A percentile compares a stretch with the other conserved stretches of the same genome.
These are phyloP conservation scores for Termitomyces sp. DNA, from an alignment of 768 basidiomycete genomes.

Conservation along the genomic window DNA sequence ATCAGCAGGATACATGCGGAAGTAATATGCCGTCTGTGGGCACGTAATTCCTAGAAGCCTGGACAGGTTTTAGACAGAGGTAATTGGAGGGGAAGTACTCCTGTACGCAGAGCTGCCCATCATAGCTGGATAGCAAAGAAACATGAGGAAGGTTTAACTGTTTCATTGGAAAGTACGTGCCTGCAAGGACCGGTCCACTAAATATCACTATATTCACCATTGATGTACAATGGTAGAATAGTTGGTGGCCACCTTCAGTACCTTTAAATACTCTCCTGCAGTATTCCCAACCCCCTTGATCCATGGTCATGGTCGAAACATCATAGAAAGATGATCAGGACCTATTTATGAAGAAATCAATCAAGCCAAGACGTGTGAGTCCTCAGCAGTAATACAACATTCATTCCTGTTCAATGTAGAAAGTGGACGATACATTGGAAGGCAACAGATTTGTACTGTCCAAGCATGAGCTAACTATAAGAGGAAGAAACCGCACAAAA, in stretches of 20 bases:
- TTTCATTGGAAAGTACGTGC: not conserved
- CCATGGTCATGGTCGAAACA: too few species aligned
- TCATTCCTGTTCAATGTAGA: too few species aligned
- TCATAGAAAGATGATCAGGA: too few species aligned
- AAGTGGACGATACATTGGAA: too few species aligned
- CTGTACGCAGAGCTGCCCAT: not conserved
- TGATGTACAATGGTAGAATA: not conserved
- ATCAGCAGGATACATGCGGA: not conserved
- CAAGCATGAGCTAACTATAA: too few species aligned
- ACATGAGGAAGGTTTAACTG: not conserved
- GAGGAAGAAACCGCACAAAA: too few species aligned
- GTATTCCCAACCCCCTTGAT: too few species aligned
- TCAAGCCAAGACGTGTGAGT: too few species aligned
- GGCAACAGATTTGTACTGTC: too few species aligned
- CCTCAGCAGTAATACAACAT: too few species aligned
- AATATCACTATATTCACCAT: not conserved
- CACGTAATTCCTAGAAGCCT: not conserved
- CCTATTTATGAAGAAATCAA: too few species aligned
- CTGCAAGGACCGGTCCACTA: not conserved
- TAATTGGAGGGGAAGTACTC: not conserved
- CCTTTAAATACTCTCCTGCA: too few species aligned
- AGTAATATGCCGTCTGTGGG: not conserved
- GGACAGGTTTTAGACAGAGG: not conserved
- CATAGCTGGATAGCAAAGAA: not conserved
- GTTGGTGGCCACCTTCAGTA: not conserved